Percentiles rank a stretch among this genome's conserved stretches.
These are phyloP conservation scores for Saksenaea vasiformis DNA, from an alignment of 371 early-diverging fungal species.

Conservation along the genomic window DNA sequence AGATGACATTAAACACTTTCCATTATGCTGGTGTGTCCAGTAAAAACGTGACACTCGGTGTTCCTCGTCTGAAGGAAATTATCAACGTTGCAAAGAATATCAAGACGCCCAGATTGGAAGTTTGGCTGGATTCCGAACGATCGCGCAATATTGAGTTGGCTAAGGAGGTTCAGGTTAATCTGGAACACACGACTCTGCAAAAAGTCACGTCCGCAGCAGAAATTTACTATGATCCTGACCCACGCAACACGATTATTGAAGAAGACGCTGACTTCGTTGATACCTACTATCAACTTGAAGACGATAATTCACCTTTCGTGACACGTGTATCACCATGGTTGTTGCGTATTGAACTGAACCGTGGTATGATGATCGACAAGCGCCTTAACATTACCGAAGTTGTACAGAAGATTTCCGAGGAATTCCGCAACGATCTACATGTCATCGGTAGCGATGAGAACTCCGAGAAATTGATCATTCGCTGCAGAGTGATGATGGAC, in stretches of 20 bases:
- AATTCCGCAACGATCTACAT: conserved; percentile 75
- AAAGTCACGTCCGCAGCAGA: conserved; percentile 86
- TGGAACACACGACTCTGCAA: conserved; percentile 93
- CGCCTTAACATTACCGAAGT: conserved; percentile 85
- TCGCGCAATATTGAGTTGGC: conserved; percentile 81
- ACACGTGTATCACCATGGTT: conserved; percentile 92
- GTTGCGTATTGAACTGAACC: conserved; percentile 90
- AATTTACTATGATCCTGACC: conserved; percentile 98
- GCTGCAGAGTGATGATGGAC: conserved; percentile 82
- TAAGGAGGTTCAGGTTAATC: conserved; percentile 87
- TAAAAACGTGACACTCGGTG: conserved; percentile 98
- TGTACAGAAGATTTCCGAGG: conserved; percentile 71
- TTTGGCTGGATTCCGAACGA: conserved; percentile 83
- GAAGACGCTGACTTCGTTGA: conserved; percentile 95
- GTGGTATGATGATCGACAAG: conserved; percentile 89
- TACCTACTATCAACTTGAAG: conserved; percentile 88
- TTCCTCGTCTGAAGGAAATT: conserved; percentile 99
- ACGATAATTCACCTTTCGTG: conserved; percentile 59
- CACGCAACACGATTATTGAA: conserved; percentile 81
- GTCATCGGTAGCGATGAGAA: conserved; percentile 95
- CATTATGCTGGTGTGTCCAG: conserved; percentile 99
- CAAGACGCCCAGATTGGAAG: conserved; percentile 94
- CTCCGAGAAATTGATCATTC: conserved; percentile 85
- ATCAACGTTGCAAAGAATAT: conserved; percentile 98
- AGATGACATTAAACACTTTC: conserved; percentile 99